A percentile compares a stretch with the other conserved stretches of the same genome.
Evolutionary conservation across 2,329 filamentous ascomycete species (phyloP).

Genomic region (Xylariaceae sp.): DNA sequence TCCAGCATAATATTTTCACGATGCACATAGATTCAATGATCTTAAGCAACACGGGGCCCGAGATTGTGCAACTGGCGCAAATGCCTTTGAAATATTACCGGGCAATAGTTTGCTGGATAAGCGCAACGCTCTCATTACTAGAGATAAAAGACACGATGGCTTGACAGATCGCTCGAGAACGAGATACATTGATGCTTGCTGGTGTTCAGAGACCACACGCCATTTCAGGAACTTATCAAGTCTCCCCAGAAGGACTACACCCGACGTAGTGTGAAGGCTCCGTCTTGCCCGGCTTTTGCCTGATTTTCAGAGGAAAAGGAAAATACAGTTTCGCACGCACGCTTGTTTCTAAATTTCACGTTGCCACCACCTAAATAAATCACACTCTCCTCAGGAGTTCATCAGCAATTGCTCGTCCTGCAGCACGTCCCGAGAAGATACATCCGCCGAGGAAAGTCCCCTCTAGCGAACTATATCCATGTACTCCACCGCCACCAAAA

Average conservation of each 20-base stretch:
- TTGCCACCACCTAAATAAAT: no score
- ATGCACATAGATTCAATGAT: no score
- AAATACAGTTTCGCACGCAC: no score
- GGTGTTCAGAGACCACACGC: background rate
- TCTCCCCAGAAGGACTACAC: no score
- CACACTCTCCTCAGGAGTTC: conserved; percentile 44
- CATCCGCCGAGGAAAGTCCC: conserved; percentile 69
- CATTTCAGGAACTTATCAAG: no score
- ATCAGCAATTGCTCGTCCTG: conserved; percentile 61
- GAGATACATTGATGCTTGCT: background rate
- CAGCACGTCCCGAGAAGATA: conserved; percentile 66
- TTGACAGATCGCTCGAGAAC: no score
- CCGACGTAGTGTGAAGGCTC: no score
- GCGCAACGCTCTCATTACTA: background rate
- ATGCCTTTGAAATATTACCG: background rate
- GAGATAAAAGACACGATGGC: background rate
- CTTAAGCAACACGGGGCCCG: no score
- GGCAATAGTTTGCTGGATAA: background rate
- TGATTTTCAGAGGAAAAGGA: no score
- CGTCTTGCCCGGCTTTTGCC: no score
- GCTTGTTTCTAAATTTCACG: no score
- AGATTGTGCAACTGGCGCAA: background rate
- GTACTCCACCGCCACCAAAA: conserved; percentile 67
- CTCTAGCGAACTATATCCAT: conserved; percentile 67
- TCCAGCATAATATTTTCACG: background rate